Evolutionary conservation across 371 early-diverging fungal genomes (phyloP), one percentile per base, ranked within the genome.

Genomic region (Cokeromyces recurvatus): DNA sequence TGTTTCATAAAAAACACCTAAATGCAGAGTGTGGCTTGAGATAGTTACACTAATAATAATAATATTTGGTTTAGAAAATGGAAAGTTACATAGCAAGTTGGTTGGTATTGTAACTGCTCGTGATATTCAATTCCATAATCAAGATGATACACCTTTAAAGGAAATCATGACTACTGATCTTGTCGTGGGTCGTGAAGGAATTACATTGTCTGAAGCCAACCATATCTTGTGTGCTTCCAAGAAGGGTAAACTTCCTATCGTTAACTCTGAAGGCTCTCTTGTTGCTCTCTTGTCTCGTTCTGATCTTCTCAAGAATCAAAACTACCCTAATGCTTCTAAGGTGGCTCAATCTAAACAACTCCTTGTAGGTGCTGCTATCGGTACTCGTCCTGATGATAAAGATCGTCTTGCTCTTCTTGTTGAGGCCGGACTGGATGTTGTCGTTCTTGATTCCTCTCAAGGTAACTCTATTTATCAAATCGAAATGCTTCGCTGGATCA

Each of bases 221-320:
- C 68, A 76, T 22, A 92, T 95, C 55, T 77, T 97, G 42, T 71
- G 83, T 53, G 75, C 79, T 31, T 90, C 90, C 63, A 90, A 91
- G 78, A 95, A 95, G 80, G 97, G 95, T 58, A 97, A 97, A 79
- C 81, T 97, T 36, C 95, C 93, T 40, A 95, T 95, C 52, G 89
- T 95, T 43, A 87, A 97, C 63, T 65, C 65, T 15, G 48, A 86
- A 22, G 87, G 84, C 52, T 69, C 79, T 58, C 82, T 97, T 36
- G 90, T 92, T 32, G 87, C 96, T 20, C 78, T 97, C 49, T 79
- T 95, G 31, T 80, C 94, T 24, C 90, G 94, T 50, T 92, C 92
- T 40, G 96, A 97, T 70, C 69, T 97, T 66, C 81, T 95, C 65
- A 97, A 97, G 86, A 94, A 94, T 79, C 82, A 87, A 55, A 89